phyloP scores from a whole-genome alignment of 257 asterid genomes.

The Galeopsis tetrahit region DNA sequence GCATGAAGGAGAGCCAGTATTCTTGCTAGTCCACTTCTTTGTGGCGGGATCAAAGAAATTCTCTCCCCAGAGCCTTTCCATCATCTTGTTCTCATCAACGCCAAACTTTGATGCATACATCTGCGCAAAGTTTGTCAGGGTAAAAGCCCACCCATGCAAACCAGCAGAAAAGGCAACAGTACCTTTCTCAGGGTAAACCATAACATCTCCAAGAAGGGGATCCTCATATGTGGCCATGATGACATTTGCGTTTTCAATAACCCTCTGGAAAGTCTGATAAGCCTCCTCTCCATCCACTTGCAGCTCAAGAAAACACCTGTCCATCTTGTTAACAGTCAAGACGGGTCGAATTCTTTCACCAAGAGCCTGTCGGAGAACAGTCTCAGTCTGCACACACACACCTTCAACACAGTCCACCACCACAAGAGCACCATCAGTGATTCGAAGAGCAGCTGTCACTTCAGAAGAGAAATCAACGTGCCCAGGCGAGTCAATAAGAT shows the following conservation, averaged over 20 bases:
- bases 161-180: conserved; percentile 54
- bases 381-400: conserved; percentile 57
- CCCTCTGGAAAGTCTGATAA: conserved; percentile 53
- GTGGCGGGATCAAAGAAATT: conserved; percentile 62
- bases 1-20: conserved; percentile 50
- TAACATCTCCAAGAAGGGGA: conserved; percentile 50
- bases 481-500: conserved; percentile 57
- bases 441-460: conserved; percentile 56
- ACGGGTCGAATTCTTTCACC: conserved; percentile 57
- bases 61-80: conserved; percentile 71
- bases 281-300: conserved; percentile 64
- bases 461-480: conserved; percentile 58
- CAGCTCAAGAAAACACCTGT: conserved; percentile 57
- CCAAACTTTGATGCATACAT: conserved; percentile 59
- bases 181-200: conserved; percentile 55
- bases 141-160: conserved; percentile 50
- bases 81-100: conserved; percentile 55
- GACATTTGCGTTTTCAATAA: conserved; percentile 53
- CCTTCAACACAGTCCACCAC: conserved; percentile 57
- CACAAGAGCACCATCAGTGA: conserved; percentile 59
- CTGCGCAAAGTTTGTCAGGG: conserved; percentile 53
- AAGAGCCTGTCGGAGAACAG: conserved; percentile 55
- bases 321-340: conserved; percentile 58
- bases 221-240: conserved; percentile 59
- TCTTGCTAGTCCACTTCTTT: conserved; percentile 57